A percentile compares a stretch with the other conserved stretches of the same genome.
phyloP scores from a whole-genome alignment of 2,329 filamentous ascomycete species.

The Colletotrichum nymphaeae region DNA sequence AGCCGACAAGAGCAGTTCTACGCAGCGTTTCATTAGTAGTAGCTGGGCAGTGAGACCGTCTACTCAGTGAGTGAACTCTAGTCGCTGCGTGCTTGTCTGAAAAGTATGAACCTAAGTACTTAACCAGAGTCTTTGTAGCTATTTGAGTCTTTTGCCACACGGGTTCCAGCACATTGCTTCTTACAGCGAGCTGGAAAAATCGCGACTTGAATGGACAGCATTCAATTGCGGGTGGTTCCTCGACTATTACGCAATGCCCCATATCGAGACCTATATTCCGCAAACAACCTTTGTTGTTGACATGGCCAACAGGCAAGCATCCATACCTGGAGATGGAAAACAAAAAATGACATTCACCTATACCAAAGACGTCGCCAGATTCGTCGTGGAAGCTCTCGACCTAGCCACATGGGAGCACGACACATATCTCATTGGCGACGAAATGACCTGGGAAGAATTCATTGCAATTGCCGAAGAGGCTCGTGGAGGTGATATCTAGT shows the following conservation, averaged over 20 bases:
- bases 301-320: not conserved
- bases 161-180: too few species aligned
- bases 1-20: too few species aligned
- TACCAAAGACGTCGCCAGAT: conserved; percentile 37
- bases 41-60: too few species aligned
- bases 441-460: conserved; percentile 50
- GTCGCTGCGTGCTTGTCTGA: too few species aligned
- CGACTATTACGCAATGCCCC: conserved; percentile 43
- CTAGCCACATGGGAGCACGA: conserved; percentile 51
- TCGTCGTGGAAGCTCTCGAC: conserved; percentile 50
- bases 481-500: too few species aligned
- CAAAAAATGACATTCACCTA: conserved; percentile 19
- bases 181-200: not conserved
- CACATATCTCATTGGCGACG: conserved; percentile 45
- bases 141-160: too few species aligned
- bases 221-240: conserved; percentile 40
- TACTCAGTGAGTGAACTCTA: too few species aligned
- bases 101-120: too few species aligned
- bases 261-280: conserved; percentile 34
- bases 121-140: too few species aligned
- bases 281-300: not conserved
- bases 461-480: conserved; percentile 48
- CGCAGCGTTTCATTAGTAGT: too few species aligned
- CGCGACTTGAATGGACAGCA: conserved; percentile 31
- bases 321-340: conserved; percentile 20